These are phyloP conservation scores for Stipa capillata DNA, from an alignment of 176 grass and related monocot species.

Conservation along the genomic window DNA sequence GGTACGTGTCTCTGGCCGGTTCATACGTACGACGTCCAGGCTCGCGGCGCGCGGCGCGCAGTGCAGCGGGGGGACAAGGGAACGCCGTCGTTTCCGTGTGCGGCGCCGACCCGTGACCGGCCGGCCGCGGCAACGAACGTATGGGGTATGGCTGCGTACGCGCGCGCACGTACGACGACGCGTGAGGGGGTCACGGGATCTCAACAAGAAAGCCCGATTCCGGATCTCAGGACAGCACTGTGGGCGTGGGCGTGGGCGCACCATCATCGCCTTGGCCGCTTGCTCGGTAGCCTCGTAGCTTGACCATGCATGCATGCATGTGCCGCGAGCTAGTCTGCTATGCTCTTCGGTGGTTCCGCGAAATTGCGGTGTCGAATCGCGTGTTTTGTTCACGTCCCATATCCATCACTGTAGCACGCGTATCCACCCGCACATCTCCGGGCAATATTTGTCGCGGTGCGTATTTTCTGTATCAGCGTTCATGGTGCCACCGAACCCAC, in stretches of 20 bases:
- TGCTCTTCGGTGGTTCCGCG: not conserved
- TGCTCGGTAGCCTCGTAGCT: no score
- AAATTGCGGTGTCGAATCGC: not conserved
- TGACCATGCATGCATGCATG: no score
- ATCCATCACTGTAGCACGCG: no score
- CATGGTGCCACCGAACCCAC: not conserved
- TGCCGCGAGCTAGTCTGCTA: no score
- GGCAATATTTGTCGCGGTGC: not conserved
- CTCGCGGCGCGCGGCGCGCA: not conserved
- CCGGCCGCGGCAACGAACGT: not conserved
- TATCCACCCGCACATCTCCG: no score
- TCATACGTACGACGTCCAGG: not conserved
- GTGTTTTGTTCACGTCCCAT: not conserved
- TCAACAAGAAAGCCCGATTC: not conserved
- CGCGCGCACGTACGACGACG: not conserved
- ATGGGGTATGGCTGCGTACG: not conserved
- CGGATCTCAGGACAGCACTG: not conserved
- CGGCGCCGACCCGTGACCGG: slow-evolving; percentile 1
- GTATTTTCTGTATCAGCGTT: not conserved
- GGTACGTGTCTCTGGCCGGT: not conserved
- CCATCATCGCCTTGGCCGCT: no score
- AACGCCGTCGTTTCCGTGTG: not conserved
- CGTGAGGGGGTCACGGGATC: not conserved
- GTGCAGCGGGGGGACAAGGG: not conserved
- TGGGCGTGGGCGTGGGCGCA: no score